Conservation (phyloP, 306 rosid species). For the Pterocarpus macrocarpus region DNA sequence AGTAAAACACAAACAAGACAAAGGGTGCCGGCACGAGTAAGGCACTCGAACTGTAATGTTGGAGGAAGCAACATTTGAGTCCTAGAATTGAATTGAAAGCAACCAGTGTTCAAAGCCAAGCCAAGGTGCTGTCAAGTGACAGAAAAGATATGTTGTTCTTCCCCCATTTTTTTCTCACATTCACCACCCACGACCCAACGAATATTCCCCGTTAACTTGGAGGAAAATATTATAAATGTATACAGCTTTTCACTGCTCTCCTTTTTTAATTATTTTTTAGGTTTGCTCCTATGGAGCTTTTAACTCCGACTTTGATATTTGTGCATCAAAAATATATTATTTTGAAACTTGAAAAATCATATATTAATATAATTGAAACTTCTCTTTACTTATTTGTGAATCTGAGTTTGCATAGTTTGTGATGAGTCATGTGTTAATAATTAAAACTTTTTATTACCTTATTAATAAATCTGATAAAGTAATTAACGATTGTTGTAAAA, state of each 20-base stretch:
- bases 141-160: not conserved
- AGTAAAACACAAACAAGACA: not conserved
- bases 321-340: not conserved
- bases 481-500: too few relatives aligned
- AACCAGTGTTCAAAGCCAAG: not conserved
- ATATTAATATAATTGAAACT: too few relatives aligned
- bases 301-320: not conserved
- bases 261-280: too few relatives aligned
- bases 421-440: too few relatives aligned
- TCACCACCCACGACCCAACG: not conserved
- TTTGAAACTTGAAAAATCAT: too few relatives aligned
- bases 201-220: not conserved
- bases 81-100: conserved; percentile 35
- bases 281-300: not conserved
- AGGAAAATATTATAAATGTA: not conserved
- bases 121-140: not conserved
- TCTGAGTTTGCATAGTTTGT: too few relatives aligned
- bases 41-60: not conserved
- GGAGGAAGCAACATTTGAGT: not conserved
- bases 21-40: not conserved
- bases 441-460: too few relatives aligned
- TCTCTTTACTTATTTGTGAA: too few relatives aligned
- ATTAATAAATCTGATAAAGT: too few relatives aligned
- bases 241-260: not conserved
- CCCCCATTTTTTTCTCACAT: not conserved